Evolutionary conservation across 148 eudicot genomes (phyloP).

Genomic region (Camellia lanceoleosa): DNA sequence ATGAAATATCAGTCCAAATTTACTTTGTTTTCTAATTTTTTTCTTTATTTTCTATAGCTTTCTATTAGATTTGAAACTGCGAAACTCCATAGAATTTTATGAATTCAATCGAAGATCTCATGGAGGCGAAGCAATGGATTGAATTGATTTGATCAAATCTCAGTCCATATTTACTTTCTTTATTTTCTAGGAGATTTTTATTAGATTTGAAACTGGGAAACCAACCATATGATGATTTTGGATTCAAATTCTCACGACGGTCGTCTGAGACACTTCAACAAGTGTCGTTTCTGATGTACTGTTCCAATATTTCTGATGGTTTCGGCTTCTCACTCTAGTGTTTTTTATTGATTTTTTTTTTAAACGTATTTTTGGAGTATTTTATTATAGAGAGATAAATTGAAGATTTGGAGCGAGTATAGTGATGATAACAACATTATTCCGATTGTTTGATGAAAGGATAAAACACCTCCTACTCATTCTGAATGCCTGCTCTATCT

Average conservation of each 20-base stretch:
- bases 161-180: background rate
- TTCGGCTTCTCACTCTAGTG: background rate
- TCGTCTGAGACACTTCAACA: conserved; percentile 24
- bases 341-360: background rate
- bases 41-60: background rate
- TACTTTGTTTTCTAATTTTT: background rate
- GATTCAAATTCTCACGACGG: conserved; percentile 27
- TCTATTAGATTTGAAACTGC: background rate
- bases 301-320: conserved; percentile 22
- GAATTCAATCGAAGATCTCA: too few relatives aligned
- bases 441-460: conserved; percentile 20
- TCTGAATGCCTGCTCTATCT: conserved; percentile 17
- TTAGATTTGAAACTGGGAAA: background rate
- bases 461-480: conserved; percentile 31
- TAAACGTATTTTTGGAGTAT: background rate
- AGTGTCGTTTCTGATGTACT: conserved; percentile 8
- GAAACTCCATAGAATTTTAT: too few relatives aligned
- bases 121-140: background rate
- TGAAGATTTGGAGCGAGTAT: conserved; percentile 8
- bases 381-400: background rate
- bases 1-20: background rate
- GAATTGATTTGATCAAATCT: background rate
- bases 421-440: conserved; percentile 16
- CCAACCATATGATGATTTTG: conserved; percentile 23
- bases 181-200: background rate